Evolutionary conservation across 2,329 filamentous ascomycete genomes (phyloP), one percentile per base, ranked within the genome.

Genomic region (Myriosclerotinia scirpicola): DNA sequence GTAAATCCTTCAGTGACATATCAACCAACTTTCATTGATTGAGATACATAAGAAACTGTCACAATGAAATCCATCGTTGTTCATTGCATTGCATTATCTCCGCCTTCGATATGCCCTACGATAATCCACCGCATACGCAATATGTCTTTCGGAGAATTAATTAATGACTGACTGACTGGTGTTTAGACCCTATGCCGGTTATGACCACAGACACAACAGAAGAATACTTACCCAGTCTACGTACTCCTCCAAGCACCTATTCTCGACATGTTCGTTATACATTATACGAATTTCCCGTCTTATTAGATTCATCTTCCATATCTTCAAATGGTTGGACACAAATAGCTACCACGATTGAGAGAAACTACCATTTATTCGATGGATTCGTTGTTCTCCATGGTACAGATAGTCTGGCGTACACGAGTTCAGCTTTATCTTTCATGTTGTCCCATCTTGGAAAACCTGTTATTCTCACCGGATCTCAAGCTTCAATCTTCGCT

Each of bases 391-490:
- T 91, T n/a, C 81, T 90, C 38, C 88, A 91, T 73, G 88, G 88
- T 52, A 91, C 88, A 1, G 88, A 91, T 74, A 88, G 85, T 69
- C 77, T 91, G 65, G 87, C 84, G 17, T 91, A 91, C 75, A 90
- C 88, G 8, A 85, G 84, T 71, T 90, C 88, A 2, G 89, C 89
- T 3, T 79, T 91, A 65, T 90, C 87, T 72, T 91, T 91, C 79
- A 91, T 91, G 88, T 80, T 91, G 54, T 84, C 87, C 71, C 87
- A 90, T 72, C 79, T 91, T 15, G 88, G 88, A 20, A 91, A 91
- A 76, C 87, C 89, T 0, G 86, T 91, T 26, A 85, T 91, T 63
- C 78, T 91, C 54, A 91, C 89, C 46, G 83, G 83, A 5, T 83
- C 82, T 8, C 84, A 86, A 75, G 85, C 88, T 14, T 88, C 88